These are phyloP conservation scores for Inga laurina DNA, from an alignment of 306 rosid genomes.

Conservation along the genomic window DNA sequence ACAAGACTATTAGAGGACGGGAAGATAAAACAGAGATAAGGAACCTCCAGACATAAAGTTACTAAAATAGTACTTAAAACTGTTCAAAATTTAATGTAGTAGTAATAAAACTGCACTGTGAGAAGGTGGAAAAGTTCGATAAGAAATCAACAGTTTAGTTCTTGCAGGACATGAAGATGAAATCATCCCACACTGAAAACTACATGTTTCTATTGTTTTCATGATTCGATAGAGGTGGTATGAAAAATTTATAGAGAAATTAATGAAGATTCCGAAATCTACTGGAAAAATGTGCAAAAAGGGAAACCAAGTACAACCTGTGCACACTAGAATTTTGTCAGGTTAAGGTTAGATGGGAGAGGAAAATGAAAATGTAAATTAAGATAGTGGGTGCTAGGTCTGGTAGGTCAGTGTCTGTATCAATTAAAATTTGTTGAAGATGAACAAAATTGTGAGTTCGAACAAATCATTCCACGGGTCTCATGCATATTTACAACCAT, in stretches of 20 bases:
- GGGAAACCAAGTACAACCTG: slow-evolving; percentile 19
- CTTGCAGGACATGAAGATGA: slow-evolving; percentile 11
- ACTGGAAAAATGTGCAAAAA: slow-evolving; percentile 1
- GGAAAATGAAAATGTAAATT: slow-evolving; percentile 19
- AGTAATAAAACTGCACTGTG: slow-evolving; percentile 12
- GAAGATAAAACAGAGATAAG: neutral
- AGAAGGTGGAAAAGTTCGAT: neutral
- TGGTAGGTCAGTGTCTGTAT: slow-evolving; percentile 4
- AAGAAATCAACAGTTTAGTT: slow-evolving; percentile 11
- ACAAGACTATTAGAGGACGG: slow-evolving; percentile 9
- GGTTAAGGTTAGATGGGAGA: slow-evolving; percentile 10
- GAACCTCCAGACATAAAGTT: slow-evolving; percentile 5
- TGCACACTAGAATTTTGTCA: slow-evolving; percentile 4
- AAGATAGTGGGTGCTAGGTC: slow-evolving; percentile 4
- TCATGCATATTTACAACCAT: slow-evolving; percentile 3
- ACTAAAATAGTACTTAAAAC: slow-evolving; percentile 17
- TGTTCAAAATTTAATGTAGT: slow-evolving; percentile 16
- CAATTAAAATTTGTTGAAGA: slow-evolving; percentile 2
- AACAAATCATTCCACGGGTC: slow-evolving; percentile 5
- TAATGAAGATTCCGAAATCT: slow-evolving; percentile 18
- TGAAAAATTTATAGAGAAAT: slow-evolving; percentile 6
- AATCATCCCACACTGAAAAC: slow-evolving; percentile 7
- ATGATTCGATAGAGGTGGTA: slow-evolving; percentile 3
- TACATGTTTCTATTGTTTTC: slow-evolving; percentile 11
- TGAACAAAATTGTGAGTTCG: slow-evolving; percentile 1